Evolutionary conservation across 2,329 filamentous ascomycete species (phyloP).

Genomic region (Delphinella strobiligena): DNA sequence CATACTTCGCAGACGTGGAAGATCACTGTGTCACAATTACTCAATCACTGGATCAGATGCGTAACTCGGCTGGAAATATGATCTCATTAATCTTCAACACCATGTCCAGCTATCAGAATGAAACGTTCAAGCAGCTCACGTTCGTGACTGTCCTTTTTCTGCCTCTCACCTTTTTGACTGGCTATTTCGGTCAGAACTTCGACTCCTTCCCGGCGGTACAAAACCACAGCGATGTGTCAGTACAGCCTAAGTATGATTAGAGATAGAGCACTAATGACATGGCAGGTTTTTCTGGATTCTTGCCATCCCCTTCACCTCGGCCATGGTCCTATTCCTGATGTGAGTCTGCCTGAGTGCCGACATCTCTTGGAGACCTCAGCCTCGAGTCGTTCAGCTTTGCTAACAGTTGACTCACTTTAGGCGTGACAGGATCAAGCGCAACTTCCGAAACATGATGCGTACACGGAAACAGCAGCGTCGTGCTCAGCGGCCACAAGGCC

Average conservation of each 20-base stretch:
- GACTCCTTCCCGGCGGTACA: slow-evolving; percentile 15
- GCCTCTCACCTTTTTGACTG: slow-evolving; percentile 77
- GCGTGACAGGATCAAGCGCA: too few species aligned
- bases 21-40: slow-evolving; percentile 80
- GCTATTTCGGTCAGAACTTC: slow-evolving; percentile 54
- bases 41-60: slow-evolving; percentile 67
- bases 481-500: too few species aligned
- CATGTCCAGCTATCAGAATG: slow-evolving; percentile 77
- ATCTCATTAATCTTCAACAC: slow-evolving; percentile 92
- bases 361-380: too few species aligned
- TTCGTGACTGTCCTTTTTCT: slow-evolving; percentile 82
- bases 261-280: too few species aligned
- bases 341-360: too few species aligned
- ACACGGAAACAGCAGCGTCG: too few species aligned
- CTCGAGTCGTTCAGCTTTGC: too few species aligned
- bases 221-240: slow-evolving; percentile 15
- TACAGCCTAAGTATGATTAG: too few species aligned
- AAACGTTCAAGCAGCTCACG: slow-evolving; percentile 81
- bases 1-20: slow-evolving; percentile 78
- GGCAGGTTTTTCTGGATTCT: slow-evolving; percentile 74
- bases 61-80: slow-evolving; percentile 59
- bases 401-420: too few species aligned
- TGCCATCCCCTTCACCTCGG: slow-evolving; percentile 59
- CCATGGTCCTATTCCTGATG: slow-evolving; percentile 58
- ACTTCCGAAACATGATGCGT: too few species aligned